Evolutionary conservation across 208 protist genomes (phyloP).

Genomic region (Wallacemonas sp.): DNA sequence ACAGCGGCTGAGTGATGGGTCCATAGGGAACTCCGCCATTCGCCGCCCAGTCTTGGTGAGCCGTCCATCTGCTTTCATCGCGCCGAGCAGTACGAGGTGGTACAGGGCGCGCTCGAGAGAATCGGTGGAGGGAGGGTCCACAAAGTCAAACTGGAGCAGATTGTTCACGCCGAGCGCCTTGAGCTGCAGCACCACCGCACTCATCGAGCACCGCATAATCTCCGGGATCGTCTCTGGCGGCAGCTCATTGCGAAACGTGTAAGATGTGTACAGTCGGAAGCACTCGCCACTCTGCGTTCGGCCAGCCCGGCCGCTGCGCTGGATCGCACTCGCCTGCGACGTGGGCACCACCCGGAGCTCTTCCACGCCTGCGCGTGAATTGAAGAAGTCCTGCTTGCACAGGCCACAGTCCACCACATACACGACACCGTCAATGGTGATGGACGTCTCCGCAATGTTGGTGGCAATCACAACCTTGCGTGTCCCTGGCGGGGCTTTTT

Average conservation of each 20-base stretch:
- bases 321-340: conserved; percentile 94
- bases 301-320: conserved; percentile 95
- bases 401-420: conserved; percentile 99
- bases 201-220: conserved; percentile 97
- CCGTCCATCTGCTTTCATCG: conserved; percentile 97
- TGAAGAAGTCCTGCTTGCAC: conserved; percentile 98
- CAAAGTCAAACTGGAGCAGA: conserved; percentile 97
- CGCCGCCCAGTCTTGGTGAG: conserved; percentile 95
- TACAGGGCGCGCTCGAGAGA: conserved; percentile 96
- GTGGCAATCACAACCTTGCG: conserved; percentile 98
- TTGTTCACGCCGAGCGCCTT: conserved; percentile 98
- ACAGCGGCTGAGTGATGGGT: conserved; percentile 97
- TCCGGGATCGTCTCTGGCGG: conserved; percentile 93
- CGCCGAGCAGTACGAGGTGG: conserved; percentile 98
- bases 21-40: conserved; percentile 99
- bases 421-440: conserved; percentile 99
- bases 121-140: conserved; percentile 97
- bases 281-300: conserved; percentile 95
- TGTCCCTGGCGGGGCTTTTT: conserved; percentile 84
- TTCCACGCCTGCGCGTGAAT: conserved; percentile 96
- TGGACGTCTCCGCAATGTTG: conserved; percentile 99
- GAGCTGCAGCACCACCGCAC: conserved; percentile 95
- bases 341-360: conserved; percentile 96
- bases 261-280: conserved; percentile 96
- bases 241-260: conserved; percentile 96